Conservation (phyloP, 768 basidiomycete genomes). For the Trametes punicea region DNA sequence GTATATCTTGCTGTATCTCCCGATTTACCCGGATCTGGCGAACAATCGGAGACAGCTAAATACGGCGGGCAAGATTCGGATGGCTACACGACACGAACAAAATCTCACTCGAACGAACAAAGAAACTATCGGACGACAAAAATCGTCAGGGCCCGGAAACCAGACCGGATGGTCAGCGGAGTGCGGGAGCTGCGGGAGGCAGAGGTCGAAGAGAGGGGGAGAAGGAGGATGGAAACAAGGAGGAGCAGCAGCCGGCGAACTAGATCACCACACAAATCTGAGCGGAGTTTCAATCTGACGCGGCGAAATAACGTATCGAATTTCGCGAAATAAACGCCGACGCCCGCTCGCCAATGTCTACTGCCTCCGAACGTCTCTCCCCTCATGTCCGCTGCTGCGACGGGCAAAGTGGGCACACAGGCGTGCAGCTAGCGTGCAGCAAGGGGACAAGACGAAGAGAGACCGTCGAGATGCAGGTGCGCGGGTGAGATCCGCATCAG, state of each 20-base stretch:
- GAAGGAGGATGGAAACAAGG: slow-evolving; percentile 24
- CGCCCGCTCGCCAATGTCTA: neutral
- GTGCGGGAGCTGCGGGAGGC: slow-evolving; percentile 10
- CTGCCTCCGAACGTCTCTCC: neutral
- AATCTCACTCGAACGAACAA: neutral
- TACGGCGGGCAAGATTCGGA: slow-evolving; percentile 1
- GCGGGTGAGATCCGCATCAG: slow-evolving; percentile 28
- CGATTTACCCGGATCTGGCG: slow-evolving; percentile 62
- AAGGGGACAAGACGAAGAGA: slow-evolving; percentile 6
- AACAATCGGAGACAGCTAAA: slow-evolving; percentile 19
- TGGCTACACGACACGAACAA: slow-evolving; percentile 18
- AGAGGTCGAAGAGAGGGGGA: slow-evolving; percentile 16
- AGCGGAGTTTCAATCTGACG: slow-evolving; percentile 24
- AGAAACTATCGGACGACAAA: neutral
- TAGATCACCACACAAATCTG: slow-evolving; percentile 27
- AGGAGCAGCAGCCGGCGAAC: slow-evolving; percentile 19
- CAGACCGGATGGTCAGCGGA: neutral
- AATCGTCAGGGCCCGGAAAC: slow-evolving; percentile 5
- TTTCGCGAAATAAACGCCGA: slow-evolving; percentile 17
- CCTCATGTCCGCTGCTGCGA: neutral
- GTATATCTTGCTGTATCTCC: slow-evolving; percentile 55
- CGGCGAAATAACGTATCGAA: slow-evolving; percentile 20
- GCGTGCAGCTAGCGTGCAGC: neutral
- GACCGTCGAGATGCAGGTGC: slow-evolving; percentile 9
- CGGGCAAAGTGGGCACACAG: neutral